Evolutionary conservation across 2,329 filamentous ascomycete genomes (phyloP), one percentile per base, ranked within the genome.

Genomic region (Lasiodiplodia theobromae): DNA sequence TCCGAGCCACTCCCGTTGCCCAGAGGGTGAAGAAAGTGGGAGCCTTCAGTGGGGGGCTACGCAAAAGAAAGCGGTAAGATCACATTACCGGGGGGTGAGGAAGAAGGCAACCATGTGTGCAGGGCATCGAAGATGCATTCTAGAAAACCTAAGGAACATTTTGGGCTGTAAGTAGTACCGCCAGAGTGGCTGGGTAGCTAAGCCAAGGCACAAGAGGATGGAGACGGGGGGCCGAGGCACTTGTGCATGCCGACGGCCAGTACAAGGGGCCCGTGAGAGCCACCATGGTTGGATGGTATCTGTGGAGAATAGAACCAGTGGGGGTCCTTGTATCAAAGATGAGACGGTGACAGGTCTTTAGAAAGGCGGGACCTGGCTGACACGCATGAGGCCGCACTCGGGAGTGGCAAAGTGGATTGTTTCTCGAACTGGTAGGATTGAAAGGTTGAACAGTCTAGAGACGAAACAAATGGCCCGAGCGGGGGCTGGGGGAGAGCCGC

Each of bases 161-260:
- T 64, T 38, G 31, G 47, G 47, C 14, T 4, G 6, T 21, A 12
- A 21, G 5, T 16, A 18, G 14, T 2, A 49, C 6, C 11, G 5
- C 18, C 37, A 14, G 44, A 4, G 44, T 12, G 40, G 44, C 14
- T 47, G 51, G 47, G 18, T 16, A 34, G 58, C 2, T n/a, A 38
- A 23, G 56, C 37, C 60, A 49, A 21, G 31, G 58, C 58, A 16
- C 8, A 34, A 34, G 44, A 63, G 25, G 44, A n/a, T 34, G 44
- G 21, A n/a, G 47, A 64, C n/a, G 60, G 47, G 44, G 37, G 60
- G 60, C 60, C 60, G 47, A 64, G 60, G 47, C 60, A 31, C 52
- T 21, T 14, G 16, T 18, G 16, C 5, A 38, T 8, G n/a, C 60
- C 60, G 60, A 11, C 5, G 60, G 25, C 44, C 28, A 40, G 25